phyloP scores from a whole-genome alignment of 352 stramenopile species.

The Globisporangium spiculum region DNA sequence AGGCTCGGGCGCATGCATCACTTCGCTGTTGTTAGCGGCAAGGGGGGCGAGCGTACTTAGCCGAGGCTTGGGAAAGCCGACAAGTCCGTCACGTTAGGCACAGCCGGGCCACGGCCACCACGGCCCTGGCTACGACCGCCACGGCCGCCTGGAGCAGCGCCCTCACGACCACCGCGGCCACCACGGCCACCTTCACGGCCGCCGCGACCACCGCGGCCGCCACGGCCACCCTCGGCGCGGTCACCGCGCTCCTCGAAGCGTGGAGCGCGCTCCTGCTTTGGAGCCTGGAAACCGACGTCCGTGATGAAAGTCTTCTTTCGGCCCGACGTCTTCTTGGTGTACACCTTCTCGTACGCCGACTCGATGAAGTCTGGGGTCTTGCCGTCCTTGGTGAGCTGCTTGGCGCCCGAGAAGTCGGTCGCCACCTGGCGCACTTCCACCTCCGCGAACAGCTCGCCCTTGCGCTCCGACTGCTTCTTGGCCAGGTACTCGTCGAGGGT shows the following conservation, averaged over 20 bases:
- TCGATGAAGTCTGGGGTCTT: slow-evolving; percentile 89
- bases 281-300: slow-evolving; percentile 78
- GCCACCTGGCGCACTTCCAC: slow-evolving; percentile 84
- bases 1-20: slow-evolving; percentile 44
- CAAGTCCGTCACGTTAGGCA: slow-evolving; percentile 81
- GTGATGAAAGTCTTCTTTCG: slow-evolving; percentile 93
- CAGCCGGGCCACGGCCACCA: slow-evolving; percentile 23
- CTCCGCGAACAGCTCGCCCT: slow-evolving; percentile 77
- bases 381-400: slow-evolving; percentile 82
- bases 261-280: slow-evolving; percentile 54
- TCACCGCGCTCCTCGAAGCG: slow-evolving; percentile 60
- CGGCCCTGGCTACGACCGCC: slow-evolving; percentile 45
- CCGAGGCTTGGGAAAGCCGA: slow-evolving; percentile 82
- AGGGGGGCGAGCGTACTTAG: slow-evolving; percentile 36
- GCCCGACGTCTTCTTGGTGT: slow-evolving; percentile 93
- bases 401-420: slow-evolving; percentile 84
- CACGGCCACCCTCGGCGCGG: slow-evolving; percentile 42
- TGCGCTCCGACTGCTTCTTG: slow-evolving; percentile 76
- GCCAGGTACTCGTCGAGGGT: slow-evolving; percentile 80
- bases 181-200: slow-evolving; percentile 43
- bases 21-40: slow-evolving; percentile 28
- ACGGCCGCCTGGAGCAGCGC: slow-evolving; percentile 27
- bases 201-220: slow-evolving; percentile 45
- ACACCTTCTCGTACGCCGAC: slow-evolving; percentile 91
- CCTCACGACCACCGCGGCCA: slow-evolving; percentile 28